Conservation (phyloP, 2,329 filamentous ascomycete genomes). For the Epichloe gansuensis region DNA sequence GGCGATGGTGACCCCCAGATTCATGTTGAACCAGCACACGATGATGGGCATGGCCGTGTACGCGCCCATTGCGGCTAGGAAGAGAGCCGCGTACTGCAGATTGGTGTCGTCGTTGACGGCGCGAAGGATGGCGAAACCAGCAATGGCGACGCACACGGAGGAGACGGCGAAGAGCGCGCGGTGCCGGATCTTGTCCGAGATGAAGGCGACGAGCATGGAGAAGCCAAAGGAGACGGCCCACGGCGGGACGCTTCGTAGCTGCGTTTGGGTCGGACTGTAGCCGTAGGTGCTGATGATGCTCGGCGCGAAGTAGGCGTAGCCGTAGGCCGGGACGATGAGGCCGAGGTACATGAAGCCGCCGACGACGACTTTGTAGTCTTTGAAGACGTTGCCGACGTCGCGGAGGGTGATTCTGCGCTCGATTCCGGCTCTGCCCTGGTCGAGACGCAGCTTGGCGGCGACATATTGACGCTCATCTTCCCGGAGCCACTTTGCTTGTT, state of each 20-base stretch:
- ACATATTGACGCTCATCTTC: slow-evolving; percentile 58
- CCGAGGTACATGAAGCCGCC: slow-evolving; percentile 76
- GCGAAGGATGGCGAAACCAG: slow-evolving; percentile 66
- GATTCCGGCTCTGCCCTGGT: slow-evolving; percentile 55
- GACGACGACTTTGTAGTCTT: slow-evolving; percentile 61
- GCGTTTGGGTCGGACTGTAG: slow-evolving; percentile 45
- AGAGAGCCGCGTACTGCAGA: slow-evolving; percentile 68
- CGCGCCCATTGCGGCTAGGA: slow-evolving; percentile 66
- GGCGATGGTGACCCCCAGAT: slow-evolving; percentile 61
- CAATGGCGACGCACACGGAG: slow-evolving; percentile 55
- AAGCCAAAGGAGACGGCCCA: slow-evolving; percentile 64
- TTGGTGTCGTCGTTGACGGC: slow-evolving; percentile 53
- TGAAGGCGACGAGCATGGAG: slow-evolving; percentile 59
- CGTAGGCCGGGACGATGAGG: slow-evolving; percentile 64
- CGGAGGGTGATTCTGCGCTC: slow-evolving; percentile 47
- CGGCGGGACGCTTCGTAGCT: slow-evolving; percentile 45
- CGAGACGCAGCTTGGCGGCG: slow-evolving; percentile 51
- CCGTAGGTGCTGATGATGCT: slow-evolving; percentile 58
- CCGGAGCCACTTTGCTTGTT: slow-evolving; percentile 61
- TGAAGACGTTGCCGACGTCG: slow-evolving; percentile 53
- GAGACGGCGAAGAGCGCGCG: slow-evolving; percentile 62
- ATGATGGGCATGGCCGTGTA: slow-evolving; percentile 88
- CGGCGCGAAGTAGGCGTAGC: slow-evolving; percentile 67
- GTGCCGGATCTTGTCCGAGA: slow-evolving; percentile 61
- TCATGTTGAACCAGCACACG: slow-evolving; percentile 76